phyloP scores from a whole-genome alignment of 345 rosid genomes.

The Abelmoschus esculentus region DNA sequence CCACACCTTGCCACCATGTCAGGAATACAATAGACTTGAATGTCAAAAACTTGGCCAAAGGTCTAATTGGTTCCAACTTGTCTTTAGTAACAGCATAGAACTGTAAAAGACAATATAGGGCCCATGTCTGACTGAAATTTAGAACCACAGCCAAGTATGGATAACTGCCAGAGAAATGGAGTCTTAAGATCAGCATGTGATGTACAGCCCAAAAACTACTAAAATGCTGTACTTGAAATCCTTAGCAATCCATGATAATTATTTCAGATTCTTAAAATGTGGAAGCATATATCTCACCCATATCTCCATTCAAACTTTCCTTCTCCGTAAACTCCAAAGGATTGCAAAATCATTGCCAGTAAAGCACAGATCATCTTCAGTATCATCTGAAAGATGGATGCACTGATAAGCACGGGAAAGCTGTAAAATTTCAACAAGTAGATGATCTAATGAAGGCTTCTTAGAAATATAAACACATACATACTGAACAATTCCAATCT shows the following conservation, averaged over 20 bases:
- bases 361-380: constrained; percentile 89
- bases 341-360: constrained; percentile 82
- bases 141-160: constrained; percentile 94
- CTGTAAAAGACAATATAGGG: constrained; percentile 94
- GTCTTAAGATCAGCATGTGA: constrained; percentile 9
- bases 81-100: constrained; percentile 86
- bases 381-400: constrained; percentile 60
- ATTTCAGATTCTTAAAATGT: neutral
- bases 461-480: constrained; percentile 37
- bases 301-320: constrained; percentile 93
- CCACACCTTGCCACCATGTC: constrained; percentile 99
- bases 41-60: constrained; percentile 87
- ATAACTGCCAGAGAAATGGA: constrained; percentile 49
- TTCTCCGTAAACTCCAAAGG: constrained; percentile 96
- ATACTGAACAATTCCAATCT: constrained; percentile 98
- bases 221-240: neutral
- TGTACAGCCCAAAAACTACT: neutral
- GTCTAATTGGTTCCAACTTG: constrained; percentile 80
- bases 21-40: constrained; percentile 97
- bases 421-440: constrained; percentile 1
- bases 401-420: constrained; percentile 12
- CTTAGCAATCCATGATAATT: neutral
- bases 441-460: neutral
- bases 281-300: constrained; percentile 45
- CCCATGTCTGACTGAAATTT: constrained; percentile 98